phyloP scores from a whole-genome alignment of 1,139 yeast species.

The Yamadazyma atmosphaerica region DNA sequence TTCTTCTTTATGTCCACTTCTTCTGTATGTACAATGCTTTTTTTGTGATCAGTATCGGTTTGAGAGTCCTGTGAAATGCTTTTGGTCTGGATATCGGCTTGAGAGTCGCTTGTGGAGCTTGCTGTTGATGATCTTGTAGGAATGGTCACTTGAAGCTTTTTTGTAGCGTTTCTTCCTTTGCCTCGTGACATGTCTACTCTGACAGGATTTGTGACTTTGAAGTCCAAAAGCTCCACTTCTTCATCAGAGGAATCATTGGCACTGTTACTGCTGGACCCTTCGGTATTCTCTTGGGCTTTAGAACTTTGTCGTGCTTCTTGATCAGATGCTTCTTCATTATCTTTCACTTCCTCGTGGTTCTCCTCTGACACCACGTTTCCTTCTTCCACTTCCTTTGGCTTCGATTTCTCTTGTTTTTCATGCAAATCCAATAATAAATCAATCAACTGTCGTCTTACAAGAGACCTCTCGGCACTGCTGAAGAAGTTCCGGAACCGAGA shows the following conservation, averaged over 20 bases:
- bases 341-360: constrained; percentile 6
- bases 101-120: background rate
- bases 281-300: too few species aligned
- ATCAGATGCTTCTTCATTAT: background rate
- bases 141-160: constrained; percentile 1
- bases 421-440: constrained; percentile 28
- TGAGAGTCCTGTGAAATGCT: too few species aligned
- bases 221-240: constrained; percentile 25
- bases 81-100: too few species aligned
- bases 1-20: too few species aligned
- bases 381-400: background rate
- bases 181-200: background rate
- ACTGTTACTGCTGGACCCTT: background rate
- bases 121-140: background rate
- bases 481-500: constrained; percentile 22
- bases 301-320: too few species aligned
- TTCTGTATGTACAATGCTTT: background rate
- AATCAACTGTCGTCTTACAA: constrained; percentile 32
- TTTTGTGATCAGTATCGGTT: background rate
- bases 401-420: constrained; percentile 1
- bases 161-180: background rate
- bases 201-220: constrained; percentile 1
- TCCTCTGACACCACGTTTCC: too few species aligned
- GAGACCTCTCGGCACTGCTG: constrained; percentile 32
- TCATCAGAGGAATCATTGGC: constrained; percentile 16